Evolutionary conservation across 345 rosid species (phyloP).

Genomic region (Citrus sp.): DNA sequence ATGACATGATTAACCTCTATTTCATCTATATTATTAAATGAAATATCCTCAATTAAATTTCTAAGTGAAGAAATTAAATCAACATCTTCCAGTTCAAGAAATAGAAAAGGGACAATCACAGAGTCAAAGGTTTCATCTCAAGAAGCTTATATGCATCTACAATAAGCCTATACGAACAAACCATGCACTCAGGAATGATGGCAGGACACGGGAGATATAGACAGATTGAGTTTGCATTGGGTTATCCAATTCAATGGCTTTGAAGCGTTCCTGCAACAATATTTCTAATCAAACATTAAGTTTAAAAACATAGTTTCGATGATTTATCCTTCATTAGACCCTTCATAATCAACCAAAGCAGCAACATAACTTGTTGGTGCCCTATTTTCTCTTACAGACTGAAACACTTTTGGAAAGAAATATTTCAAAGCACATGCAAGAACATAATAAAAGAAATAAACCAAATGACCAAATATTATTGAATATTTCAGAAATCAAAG

Average conservation of each 20-base stretch:
- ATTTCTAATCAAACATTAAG: not conserved
- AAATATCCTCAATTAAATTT: not conserved
- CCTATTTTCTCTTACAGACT: not conserved
- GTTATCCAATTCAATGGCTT: not conserved
- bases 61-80: not conserved
- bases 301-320: not conserved
- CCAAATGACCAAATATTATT: not conserved
- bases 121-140: not conserved
- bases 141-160: not conserved
- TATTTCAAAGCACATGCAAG: not conserved
- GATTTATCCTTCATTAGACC: not conserved
- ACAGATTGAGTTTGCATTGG: not conserved
- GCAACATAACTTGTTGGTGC: not conserved
- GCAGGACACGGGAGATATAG: not conserved
- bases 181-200: not conserved
- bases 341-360: not conserved
- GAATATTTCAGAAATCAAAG: constrained; percentile 7
- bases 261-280: not conserved
- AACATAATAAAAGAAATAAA: not conserved
- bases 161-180: not conserved
- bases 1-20: not conserved
- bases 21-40: not conserved
- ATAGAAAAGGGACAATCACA: not conserved
- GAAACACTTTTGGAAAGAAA: not conserved
- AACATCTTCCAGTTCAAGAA: not conserved